Percentiles rank a stretch among this genome's conserved stretches.
Evolutionary conservation across 139 green algal species (phyloP).

Genomic region (Chlorokybus atmophyticus): DNA sequence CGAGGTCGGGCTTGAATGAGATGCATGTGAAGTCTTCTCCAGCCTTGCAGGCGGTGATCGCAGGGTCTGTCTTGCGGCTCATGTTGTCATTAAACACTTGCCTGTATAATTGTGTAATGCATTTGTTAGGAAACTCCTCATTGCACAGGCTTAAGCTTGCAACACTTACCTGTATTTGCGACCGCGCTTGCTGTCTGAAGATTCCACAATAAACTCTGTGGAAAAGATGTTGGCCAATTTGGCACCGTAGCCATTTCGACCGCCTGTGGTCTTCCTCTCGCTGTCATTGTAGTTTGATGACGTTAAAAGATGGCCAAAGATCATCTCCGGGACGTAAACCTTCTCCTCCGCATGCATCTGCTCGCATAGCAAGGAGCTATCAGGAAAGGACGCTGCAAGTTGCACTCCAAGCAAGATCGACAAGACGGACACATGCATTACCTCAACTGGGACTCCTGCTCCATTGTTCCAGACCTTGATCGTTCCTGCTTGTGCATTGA

Average conservation of each 20-base stretch:
- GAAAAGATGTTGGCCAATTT: constrained; percentile 99
- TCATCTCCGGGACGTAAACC: constrained; percentile 94
- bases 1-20: constrained; percentile 89
- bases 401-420: no score
- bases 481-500: not conserved
- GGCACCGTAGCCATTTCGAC: constrained; percentile 93
- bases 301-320: constrained; percentile 97
- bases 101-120: constrained; percentile 68
- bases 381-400: no score
- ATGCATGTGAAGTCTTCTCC: constrained; percentile 85
- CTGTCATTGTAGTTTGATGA: constrained; percentile 96
- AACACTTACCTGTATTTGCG: constrained; percentile 73
- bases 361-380: no score
- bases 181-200: constrained; percentile 68
- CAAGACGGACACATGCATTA: no score
- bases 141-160: not conserved
- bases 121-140: constrained; percentile 42
- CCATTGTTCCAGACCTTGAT: constrained; percentile 85
- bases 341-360: constrained; percentile 57
- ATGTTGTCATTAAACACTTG: constrained; percentile 51
- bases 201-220: constrained; percentile 91
- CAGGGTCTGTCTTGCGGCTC: constrained; percentile 45
- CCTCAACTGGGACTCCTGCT: constrained; percentile 83
- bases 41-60: constrained; percentile 69
- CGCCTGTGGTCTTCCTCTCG: constrained; percentile 96